Evolutionary conservation across 169 alveolate species (phyloP).

Genomic region (Plasmodium inui): DNA sequence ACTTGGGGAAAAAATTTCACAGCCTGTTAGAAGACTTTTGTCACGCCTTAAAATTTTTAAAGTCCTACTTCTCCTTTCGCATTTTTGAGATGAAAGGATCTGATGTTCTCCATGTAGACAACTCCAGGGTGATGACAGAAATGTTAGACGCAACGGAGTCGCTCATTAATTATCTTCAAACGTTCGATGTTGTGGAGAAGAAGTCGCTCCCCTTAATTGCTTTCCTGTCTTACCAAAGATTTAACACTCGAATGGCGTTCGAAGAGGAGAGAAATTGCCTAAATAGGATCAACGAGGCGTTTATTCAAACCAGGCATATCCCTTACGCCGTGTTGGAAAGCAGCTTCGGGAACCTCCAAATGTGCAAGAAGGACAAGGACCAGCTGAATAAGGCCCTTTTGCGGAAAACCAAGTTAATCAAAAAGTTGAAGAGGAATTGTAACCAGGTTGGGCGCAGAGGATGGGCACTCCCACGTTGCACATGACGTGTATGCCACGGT

Average conservation of each 20-base stretch:
- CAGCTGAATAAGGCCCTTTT: neutral
- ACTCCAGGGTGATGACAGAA: conserved; percentile 15
- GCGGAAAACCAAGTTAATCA: conserved; percentile 16
- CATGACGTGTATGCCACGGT: neutral
- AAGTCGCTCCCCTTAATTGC: conserved; percentile 1
- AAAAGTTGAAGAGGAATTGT: neutral
- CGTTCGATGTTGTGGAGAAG: neutral
- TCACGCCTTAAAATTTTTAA: conserved; percentile 25
- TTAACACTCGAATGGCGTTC: conserved; percentile 5
- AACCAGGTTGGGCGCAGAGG: neutral
- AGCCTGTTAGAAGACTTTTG: conserved; percentile 15
- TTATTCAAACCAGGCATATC: neutral
- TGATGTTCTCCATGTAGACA: neutral
- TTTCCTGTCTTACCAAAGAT: conserved; percentile 30
- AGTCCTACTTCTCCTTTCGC: conserved; percentile 60
- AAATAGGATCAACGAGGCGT: conserved; percentile 10
- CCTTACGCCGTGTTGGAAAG: neutral
- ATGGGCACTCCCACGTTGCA: neutral
- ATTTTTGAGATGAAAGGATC: conserved; percentile 49
- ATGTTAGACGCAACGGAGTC: conserved; percentile 34
- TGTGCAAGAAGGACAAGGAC: neutral
- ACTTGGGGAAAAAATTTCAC: conserved; percentile 28
- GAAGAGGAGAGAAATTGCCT: conserved; percentile 7
- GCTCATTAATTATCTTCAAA: conserved; percentile 23
- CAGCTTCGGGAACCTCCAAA: conserved; percentile 2